phyloP scores from a whole-genome alignment of 371 early-diverging fungal genomes.

The Apophysomyces trapeziformis region DNA sequence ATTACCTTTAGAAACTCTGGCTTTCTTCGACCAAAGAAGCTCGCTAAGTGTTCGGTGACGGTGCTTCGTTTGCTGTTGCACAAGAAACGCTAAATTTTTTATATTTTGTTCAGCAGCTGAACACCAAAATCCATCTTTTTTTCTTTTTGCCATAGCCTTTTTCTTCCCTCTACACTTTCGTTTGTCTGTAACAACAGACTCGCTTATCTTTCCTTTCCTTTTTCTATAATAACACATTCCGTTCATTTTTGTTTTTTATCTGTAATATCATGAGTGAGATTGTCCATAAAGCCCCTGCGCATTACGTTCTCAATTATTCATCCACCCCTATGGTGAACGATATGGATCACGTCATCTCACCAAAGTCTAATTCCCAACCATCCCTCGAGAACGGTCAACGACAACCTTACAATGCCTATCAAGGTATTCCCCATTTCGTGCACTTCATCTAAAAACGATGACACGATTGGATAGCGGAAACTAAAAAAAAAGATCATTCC shows the following conservation, averaged over 20 bases:
- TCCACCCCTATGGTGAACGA: slow-evolving; percentile 36
- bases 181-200: slow-evolving; percentile 1
- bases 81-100: slow-evolving; percentile 11
- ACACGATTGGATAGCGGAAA: slow-evolving; percentile 9
- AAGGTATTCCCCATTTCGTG: neutral
- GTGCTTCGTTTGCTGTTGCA: slow-evolving; percentile 8
- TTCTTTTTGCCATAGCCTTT: slow-evolving; percentile 1
- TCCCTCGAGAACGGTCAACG: slow-evolving; percentile 28
- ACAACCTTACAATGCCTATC: slow-evolving; percentile 16
- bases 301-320: slow-evolving; percentile 37
- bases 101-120: neutral
- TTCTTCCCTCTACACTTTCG: slow-evolving; percentile 2
- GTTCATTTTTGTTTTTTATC: slow-evolving; percentile 18
- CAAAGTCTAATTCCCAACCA: slow-evolving; percentile 25
- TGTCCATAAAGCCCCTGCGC: slow-evolving; percentile 21
- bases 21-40: too few species aligned
- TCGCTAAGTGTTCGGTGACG: neutral
- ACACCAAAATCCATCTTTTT: slow-evolving; percentile 3
- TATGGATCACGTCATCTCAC: slow-evolving; percentile 37
- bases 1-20: too few species aligned
- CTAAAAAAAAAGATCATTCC: slow-evolving; percentile 13
- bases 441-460: neutral
- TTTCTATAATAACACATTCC: slow-evolving; percentile 12
- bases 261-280: slow-evolving; percentile 42
- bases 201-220: slow-evolving; percentile 18